These are phyloP conservation scores for Solanum gracilifrons DNA, from an alignment of 257 asterid species.

Conservation along the genomic window DNA sequence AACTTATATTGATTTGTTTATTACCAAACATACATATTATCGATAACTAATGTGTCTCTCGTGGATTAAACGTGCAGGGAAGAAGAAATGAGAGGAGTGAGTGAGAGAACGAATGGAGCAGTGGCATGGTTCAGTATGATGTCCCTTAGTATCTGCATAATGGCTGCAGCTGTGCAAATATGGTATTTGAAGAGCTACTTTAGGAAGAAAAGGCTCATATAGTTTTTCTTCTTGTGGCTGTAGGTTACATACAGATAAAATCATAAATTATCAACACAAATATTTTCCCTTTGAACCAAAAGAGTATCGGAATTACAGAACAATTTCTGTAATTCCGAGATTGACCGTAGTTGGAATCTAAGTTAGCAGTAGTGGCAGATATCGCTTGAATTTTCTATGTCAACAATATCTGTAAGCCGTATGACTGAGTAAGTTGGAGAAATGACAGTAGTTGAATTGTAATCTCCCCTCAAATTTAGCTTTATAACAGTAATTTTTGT, in stretches of 20 bases:
- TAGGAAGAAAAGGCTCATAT: constrained; percentile 58
- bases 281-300: not conserved
- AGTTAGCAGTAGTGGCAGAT: not conserved
- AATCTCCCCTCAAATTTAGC: not conserved
- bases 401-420: not conserved
- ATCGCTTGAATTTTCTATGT: not conserved
- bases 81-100: constrained; percentile 51
- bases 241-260: not conserved
- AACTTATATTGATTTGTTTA: not conserved
- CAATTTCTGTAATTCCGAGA: not conserved
- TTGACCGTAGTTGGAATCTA: not conserved
- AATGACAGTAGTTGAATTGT: not conserved
- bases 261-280: not conserved
- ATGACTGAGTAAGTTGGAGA: not conserved
- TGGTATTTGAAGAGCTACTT: constrained; percentile 45
- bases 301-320: not conserved
- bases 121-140: constrained; percentile 49
- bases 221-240: not conserved
- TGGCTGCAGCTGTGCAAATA: constrained; percentile 32
- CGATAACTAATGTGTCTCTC: not conserved
- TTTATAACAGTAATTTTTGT: not conserved
- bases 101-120: constrained; percentile 48
- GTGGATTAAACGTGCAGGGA: constrained; percentile 28
- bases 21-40: not conserved
- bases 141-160: constrained; percentile 44